A percentile compares a stretch with the other conserved stretches of the same genome.
Evolutionary conservation across 768 basidiomycete species (phyloP).

Genomic region (Termitomyces titanicus): DNA sequence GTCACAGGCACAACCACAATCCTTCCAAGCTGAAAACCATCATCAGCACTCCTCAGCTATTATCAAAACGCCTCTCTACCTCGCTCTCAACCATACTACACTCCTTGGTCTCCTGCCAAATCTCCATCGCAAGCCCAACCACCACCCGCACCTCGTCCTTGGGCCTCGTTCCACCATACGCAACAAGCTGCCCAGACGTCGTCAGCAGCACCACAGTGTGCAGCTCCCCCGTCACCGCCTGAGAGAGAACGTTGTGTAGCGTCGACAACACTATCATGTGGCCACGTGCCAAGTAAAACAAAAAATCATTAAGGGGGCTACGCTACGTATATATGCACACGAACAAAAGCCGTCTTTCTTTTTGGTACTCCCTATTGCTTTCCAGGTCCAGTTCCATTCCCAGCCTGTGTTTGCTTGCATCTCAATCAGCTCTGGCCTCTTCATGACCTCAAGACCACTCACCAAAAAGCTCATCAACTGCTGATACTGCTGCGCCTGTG

Average conservation of each 20-base stretch:
- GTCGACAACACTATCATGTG: slow-evolving; percentile 68
- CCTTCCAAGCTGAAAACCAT: slow-evolving; percentile 53
- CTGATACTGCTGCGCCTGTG: slow-evolving; percentile 47
- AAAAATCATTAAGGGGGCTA: too few relatives aligned
- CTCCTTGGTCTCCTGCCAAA: slow-evolving; percentile 74
- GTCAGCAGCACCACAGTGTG: slow-evolving; percentile 74
- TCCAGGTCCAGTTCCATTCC: slow-evolving; percentile 11
- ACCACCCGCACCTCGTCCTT: slow-evolving; percentile 76
- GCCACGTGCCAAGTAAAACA: too few relatives aligned
- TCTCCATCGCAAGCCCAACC: slow-evolving; percentile 68
- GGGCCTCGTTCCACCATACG: slow-evolving; percentile 44
- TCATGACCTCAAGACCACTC: slow-evolving; percentile 18
- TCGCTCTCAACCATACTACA: slow-evolving; percentile 77
- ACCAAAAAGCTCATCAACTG: slow-evolving; percentile 72
- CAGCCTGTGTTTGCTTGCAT: slow-evolving; percentile 38
- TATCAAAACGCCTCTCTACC: slow-evolving; percentile 40
- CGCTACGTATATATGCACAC: too few relatives aligned
- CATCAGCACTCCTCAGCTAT: background rate
- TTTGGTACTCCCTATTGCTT: slow-evolving; percentile 1
- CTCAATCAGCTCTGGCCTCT: background rate
- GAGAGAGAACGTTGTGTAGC: slow-evolving; percentile 61
- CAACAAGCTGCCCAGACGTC: slow-evolving; percentile 71
- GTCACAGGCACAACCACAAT: slow-evolving; percentile 67
- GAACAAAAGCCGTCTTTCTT: background rate
- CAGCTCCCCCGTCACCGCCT: slow-evolving; percentile 55